Percentiles rank a stretch among this genome's conserved stretches.
Evolutionary conservation across 1,284 basidiomycete species (phyloP).

Genomic region (Laetiporus sulphureus): DNA sequence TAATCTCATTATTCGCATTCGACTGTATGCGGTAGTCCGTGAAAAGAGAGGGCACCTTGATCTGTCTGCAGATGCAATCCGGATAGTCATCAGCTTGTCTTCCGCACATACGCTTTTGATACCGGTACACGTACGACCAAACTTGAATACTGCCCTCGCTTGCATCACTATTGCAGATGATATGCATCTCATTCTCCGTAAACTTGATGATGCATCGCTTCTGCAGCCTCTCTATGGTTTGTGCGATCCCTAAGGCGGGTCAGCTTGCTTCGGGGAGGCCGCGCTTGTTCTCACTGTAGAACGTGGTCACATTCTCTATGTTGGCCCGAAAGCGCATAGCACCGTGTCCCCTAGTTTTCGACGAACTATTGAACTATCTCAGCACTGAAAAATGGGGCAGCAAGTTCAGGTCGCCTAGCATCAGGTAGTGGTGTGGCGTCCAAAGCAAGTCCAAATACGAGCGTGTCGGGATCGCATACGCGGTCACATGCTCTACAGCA

Average conservation of each 20-base stretch:
- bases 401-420: too few species aligned
- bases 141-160: constrained; percentile 85
- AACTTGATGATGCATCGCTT: constrained; percentile 81
- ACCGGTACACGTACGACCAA: constrained; percentile 72
- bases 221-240: constrained; percentile 77
- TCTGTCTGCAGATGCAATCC: constrained; percentile 35
- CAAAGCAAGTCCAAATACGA: too few species aligned
- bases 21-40: constrained; percentile 82
- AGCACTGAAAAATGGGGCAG: too few species aligned
- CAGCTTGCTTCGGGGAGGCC: constrained; percentile 1
- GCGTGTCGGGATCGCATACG: too few species aligned
- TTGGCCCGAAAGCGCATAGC: constrained; percentile 62
- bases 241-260: constrained; percentile 53
- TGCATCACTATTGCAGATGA: constrained; percentile 77
- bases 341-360: too few species aligned
- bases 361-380: too few species aligned
- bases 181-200: constrained; percentile 68
- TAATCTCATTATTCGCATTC: constrained; percentile 80
- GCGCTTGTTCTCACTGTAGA: constrained; percentile 41
- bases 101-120: too few species aligned
- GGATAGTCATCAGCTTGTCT: constrained; percentile 26
- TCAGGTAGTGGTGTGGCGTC: too few species aligned
- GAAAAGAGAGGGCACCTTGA: constrained; percentile 72
- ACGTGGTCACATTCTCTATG: constrained; percentile 51
- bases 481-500: too few species aligned